A percentile compares a stretch with the other conserved stretches of the same genome.
These are phyloP conservation scores for Apiospora saccharicola DNA, from an alignment of 2,329 filamentous ascomycete genomes.

Conservation along the genomic window DNA sequence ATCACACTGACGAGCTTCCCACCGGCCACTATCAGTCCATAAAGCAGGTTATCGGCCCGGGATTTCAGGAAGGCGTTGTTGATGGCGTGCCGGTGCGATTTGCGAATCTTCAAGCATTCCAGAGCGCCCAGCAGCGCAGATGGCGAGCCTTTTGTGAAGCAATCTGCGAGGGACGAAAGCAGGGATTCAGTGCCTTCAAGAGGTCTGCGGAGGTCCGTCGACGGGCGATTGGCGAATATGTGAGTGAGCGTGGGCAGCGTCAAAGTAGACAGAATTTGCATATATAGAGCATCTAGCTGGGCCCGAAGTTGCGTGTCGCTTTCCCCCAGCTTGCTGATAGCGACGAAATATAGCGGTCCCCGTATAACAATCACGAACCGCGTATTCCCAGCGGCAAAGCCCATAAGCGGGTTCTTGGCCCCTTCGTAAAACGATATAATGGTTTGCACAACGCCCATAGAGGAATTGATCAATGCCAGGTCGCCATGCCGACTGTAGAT, in stretches of 20 bases:
- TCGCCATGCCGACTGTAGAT: constrained; percentile 97
- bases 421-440: constrained; percentile 97
- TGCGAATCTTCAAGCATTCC: constrained; percentile 91
- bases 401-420: constrained; percentile 76
- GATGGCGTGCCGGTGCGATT: constrained; percentile 84
- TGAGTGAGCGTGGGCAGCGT: constrained; percentile 86
- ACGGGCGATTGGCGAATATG: constrained; percentile 89
- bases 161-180: constrained; percentile 90
- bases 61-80: constrained; percentile 87
- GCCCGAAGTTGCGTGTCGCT: constrained; percentile 86
- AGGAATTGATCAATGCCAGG: constrained; percentile 86
- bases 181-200: constrained; percentile 91
- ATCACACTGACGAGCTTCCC: constrained; percentile 94
- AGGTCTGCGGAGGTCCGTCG: constrained; percentile 90
- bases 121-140: constrained; percentile 88
- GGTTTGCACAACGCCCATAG: constrained; percentile 94
- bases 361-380: constrained; percentile 87
- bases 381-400: constrained; percentile 86
- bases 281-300: constrained; percentile 93
- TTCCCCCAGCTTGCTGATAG: constrained; percentile 90
- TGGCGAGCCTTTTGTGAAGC: constrained; percentile 90
- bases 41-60: constrained; percentile 80
- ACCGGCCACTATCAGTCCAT: constrained; percentile 91
- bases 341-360: constrained; percentile 90
- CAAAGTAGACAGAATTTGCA: constrained; percentile 96